A percentile compares a stretch with the other conserved stretches of the same genome.
Evolutionary conservation across 805 yeast species (phyloP).

Genomic region (Sugiyamaella chiloensis): DNA sequence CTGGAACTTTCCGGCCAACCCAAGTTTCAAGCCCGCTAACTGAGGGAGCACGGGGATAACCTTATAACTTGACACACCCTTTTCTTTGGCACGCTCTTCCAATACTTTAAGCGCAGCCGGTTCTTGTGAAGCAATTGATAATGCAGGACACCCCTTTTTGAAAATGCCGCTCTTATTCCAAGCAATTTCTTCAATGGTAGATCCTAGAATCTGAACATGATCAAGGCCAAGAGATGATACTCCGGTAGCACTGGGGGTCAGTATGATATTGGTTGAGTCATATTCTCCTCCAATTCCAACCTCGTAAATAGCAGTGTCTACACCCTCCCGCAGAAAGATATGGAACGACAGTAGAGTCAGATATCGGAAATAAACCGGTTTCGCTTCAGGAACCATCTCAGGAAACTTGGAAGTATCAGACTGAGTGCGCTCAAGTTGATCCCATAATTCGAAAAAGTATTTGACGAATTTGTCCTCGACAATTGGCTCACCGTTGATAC

Average conservation of each 20-base stretch:
- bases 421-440: slow-evolving; percentile 56
- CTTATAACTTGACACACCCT: slow-evolving; percentile 43
- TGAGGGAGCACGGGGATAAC: slow-evolving; percentile 50
- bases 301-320: slow-evolving; percentile 92
- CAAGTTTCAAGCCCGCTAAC: slow-evolving; percentile 28
- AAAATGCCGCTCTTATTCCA: slow-evolving; percentile 97
- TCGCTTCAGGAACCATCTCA: slow-evolving; percentile 64
- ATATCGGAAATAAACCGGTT: slow-evolving; percentile 92
- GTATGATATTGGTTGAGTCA: slow-evolving; percentile 91
- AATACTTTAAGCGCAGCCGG: slow-evolving; percentile 50
- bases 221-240: slow-evolving; percentile 87
- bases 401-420: slow-evolving; percentile 64
- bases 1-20: slow-evolving; percentile 72
- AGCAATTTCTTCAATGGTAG: slow-evolving; percentile 83
- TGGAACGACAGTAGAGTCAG: slow-evolving; percentile 88
- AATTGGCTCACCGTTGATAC: slow-evolving; percentile 83
- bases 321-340: slow-evolving; percentile 80
- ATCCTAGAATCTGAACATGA: slow-evolving; percentile 82
- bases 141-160: slow-evolving; percentile 64
- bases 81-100: slow-evolving; percentile 65
- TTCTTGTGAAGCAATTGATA: slow-evolving; percentile 52
- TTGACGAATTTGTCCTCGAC: slow-evolving; percentile 75
- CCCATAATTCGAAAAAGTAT: slow-evolving; percentile 95
- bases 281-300: slow-evolving; percentile 98
- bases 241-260: slow-evolving; percentile 78